Evolutionary conservation across 805 yeast genomes (phyloP), one percentile per base, ranked within the genome.

Genomic region (Torulaspora microellipsoides): DNA sequence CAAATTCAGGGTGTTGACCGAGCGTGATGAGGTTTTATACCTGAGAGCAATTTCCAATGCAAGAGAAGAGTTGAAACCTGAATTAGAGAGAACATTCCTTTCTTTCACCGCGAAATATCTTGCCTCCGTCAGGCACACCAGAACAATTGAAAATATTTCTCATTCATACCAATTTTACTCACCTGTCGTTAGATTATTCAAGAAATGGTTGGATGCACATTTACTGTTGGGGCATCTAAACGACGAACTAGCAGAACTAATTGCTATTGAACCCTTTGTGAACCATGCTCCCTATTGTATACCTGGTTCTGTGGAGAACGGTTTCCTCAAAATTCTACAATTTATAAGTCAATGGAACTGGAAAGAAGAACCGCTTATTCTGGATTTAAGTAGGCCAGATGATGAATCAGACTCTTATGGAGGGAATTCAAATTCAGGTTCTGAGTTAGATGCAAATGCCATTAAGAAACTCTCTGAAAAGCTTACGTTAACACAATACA

Each of bases 321-420:
- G 96, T 5, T 88, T 93, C 60, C 68, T 86, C 46, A 81, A 93
- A 46, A 75, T 82, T 10, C 61, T 93, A 31, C 70, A 77, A 36
- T 85, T 83, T 55, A 62, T 93, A 35, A 75, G 95, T 20, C 67
- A 66, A 34, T 93, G 99, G 99, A 89, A 93, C 63, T 93, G 99
- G 99, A 83, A 78, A 55, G 95, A 85, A 49, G 88, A 83, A 36
- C 84, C 96, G 1, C 67, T 93, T 48, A 77, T 90, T 42, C 66
- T 93, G 47, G 97, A 93, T 57, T 67, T 87, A 52, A 80, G 83
- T 11, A 80, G 72, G 45, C 76, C 77, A 47, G 58, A 60, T 8
- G 66, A 63, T 14, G 62, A 65, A 42, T 67, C 69, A 7, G 71
- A 65, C 17, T 67, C 62, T 29, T 44, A 53, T 2, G 59, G 49